Conservation (phyloP, 768 basidiomycete species). For the Exidia glandulosa region DNA sequence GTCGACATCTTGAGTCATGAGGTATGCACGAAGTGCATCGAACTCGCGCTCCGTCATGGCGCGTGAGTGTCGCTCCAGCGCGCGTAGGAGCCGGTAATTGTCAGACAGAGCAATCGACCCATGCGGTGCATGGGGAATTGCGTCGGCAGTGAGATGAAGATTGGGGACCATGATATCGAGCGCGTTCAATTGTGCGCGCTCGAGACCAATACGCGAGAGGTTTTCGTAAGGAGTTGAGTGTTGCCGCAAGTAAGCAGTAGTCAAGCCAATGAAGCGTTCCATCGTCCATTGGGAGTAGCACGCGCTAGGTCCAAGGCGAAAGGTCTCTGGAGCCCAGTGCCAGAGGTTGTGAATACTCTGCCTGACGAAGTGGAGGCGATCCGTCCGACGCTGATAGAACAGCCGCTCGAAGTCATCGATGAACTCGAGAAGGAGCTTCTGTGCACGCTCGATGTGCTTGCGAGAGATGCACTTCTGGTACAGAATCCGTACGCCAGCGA, state of each 20-base stretch:
- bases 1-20: neutral
- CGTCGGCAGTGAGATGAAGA: too few relatives aligned
- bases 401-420: conserved; percentile 23
- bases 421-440: conserved; percentile 17
- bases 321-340: conserved; percentile 18
- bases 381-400: conserved; percentile 18
- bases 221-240: neutral
- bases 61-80: too few relatives aligned
- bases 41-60: too few relatives aligned
- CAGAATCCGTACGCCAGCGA: conserved; percentile 16
- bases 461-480: conserved; percentile 12
- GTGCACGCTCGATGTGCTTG: conserved; percentile 12
- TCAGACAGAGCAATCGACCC: too few relatives aligned
- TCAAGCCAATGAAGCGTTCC: neutral
- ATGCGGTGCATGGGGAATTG: too few relatives aligned
- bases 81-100: too few relatives aligned
- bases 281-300: conserved; percentile 22
- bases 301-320: conserved; percentile 13
- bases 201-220: neutral
- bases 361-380: conserved; percentile 22
- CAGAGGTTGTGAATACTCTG: conserved; percentile 22
- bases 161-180: neutral
- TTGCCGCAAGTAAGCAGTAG: neutral
- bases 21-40: too few relatives aligned
- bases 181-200: neutral